Percentiles rank a stretch among this genome's conserved stretches.
These are phyloP conservation scores for Tarenaya hassleriana DNA, from an alignment of 345 rosid species.

Conservation along the genomic window DNA sequence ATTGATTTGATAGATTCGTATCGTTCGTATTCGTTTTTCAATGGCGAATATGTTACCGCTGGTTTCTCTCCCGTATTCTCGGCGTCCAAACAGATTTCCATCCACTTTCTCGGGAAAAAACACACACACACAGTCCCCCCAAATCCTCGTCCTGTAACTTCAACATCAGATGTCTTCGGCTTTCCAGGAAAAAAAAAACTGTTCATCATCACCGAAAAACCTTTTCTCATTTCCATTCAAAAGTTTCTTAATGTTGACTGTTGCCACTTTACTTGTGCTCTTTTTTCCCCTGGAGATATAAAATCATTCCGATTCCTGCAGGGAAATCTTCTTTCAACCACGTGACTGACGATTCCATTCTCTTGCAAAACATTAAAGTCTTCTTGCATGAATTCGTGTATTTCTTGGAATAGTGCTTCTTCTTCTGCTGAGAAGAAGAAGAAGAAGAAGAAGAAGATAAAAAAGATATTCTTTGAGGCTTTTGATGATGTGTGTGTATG, in stretches of 20 bases:
- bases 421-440: conserved; percentile 17
- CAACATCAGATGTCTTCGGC: background rate
- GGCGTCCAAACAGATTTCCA: too few relatives aligned
- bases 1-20: background rate
- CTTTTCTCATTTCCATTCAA: background rate
- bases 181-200: background rate
- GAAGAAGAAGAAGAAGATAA: too few relatives aligned
- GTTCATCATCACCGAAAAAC: background rate
- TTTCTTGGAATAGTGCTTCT: conserved; percentile 4
- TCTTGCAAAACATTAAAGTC: conserved; percentile 20
- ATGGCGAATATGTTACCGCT: background rate
- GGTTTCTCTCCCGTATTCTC: background rate
- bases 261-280: too few relatives aligned
- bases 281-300: too few relatives aligned
- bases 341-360: conserved; percentile 30
- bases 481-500: conserved; percentile 10
- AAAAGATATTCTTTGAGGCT: conserved; percentile 11
- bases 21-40: background rate
- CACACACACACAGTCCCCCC: background rate
- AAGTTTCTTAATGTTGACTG: conserved; percentile 19
- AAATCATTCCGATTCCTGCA: too few relatives aligned
- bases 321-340: too few relatives aligned
- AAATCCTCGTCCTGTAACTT: too few relatives aligned
- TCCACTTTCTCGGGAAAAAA: background rate
- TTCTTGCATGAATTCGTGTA: background rate